phyloP scores from a whole-genome alignment of 2,329 filamentous ascomycete species.

The Hypoxylon sp. region DNA sequence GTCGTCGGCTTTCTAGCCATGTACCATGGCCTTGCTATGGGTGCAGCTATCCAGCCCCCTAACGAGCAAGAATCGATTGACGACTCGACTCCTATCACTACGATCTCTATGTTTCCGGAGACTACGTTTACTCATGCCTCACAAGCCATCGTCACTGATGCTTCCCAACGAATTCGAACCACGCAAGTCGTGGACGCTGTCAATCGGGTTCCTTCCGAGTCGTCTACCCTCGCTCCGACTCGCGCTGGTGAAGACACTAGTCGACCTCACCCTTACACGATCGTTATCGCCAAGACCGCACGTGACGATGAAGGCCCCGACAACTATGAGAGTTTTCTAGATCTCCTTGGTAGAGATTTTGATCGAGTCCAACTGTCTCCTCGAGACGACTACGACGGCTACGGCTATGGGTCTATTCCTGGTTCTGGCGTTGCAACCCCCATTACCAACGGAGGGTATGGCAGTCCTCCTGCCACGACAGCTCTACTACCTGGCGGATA shows the following conservation, averaged over 20 bases:
- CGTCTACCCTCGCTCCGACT: slow-evolving; percentile 9
- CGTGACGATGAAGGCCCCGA: not conserved
- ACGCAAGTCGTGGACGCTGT: slow-evolving; percentile 6
- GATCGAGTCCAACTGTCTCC: slow-evolving; percentile 8
- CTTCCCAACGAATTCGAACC: slow-evolving; percentile 6
- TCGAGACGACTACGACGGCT: slow-evolving; percentile 34
- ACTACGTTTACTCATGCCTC: not conserved
- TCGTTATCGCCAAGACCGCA: slow-evolving; percentile 19
- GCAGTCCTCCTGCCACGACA: slow-evolving; percentile 23
- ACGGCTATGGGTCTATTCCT: slow-evolving; percentile 8
- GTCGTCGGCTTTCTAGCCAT: slow-evolving; percentile 39
- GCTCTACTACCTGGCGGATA: slow-evolving; percentile 33
- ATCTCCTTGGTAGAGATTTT: not conserved
- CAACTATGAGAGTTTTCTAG: not conserved
- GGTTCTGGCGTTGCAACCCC: not conserved
- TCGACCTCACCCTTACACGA: not conserved
- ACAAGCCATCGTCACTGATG: slow-evolving; percentile 6
- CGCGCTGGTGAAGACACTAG: slow-evolving; percentile 14
- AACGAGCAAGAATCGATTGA: slow-evolving; percentile 9
- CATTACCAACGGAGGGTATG: slow-evolving; percentile 33
- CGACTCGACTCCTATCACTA: not conserved
- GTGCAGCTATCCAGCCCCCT: slow-evolving; percentile 10
- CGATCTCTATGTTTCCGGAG: slow-evolving; percentile 1
- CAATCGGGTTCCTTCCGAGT: not conserved
- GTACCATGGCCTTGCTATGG: slow-evolving; percentile 28